phyloP scores from a whole-genome alignment of 169 alveolate genomes.

The Miamiensis avidus region DNA sequence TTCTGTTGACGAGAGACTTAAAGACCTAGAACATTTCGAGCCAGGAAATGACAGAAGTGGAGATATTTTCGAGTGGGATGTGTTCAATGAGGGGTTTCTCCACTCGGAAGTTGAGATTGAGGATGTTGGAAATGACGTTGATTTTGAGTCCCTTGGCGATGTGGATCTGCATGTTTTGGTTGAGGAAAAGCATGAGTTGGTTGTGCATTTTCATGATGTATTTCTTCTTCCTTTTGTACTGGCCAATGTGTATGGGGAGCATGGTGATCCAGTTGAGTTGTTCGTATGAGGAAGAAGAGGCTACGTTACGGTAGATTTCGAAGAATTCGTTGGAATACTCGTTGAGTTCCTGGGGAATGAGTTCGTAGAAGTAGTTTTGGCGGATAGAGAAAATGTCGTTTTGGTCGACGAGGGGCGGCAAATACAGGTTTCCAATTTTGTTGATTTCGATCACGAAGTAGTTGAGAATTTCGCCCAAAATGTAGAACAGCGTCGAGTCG shows the following conservation, averaged over 20 bases:
- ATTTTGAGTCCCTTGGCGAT: slow-evolving; percentile 34
- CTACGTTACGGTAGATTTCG: background rate
- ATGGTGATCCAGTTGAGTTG: slow-evolving; percentile 1
- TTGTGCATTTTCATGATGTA: slow-evolving; percentile 36
- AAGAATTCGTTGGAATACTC: slow-evolving; percentile 23
- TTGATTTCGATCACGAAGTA: slow-evolving; percentile 34
- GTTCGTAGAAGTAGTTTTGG: slow-evolving; percentile 20
- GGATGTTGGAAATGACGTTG: slow-evolving; percentile 39
- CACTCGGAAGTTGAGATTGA: slow-evolving; percentile 24
- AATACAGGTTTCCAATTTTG: slow-evolving; percentile 36
- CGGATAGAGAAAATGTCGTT: slow-evolving; percentile 39
- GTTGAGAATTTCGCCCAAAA: slow-evolving; percentile 41
- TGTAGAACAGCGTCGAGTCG: slow-evolving; percentile 44
- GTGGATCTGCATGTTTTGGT: slow-evolving; percentile 47
- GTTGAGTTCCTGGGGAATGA: slow-evolving; percentile 24
- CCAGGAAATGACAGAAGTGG: slow-evolving; percentile 25
- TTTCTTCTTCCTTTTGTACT: slow-evolving; percentile 28
- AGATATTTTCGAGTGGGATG: slow-evolving; percentile 42
- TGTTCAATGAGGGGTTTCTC: slow-evolving; percentile 39
- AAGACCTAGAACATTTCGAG: slow-evolving; percentile 34
- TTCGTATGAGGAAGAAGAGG: background rate
- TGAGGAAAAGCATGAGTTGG: slow-evolving; percentile 24
- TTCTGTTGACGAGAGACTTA: slow-evolving; percentile 1
- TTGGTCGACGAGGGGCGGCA: slow-evolving; percentile 11
- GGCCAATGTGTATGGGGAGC: slow-evolving; percentile 16